Evolutionary conservation across 2,329 filamentous ascomycete species (phyloP), one percentile per base, ranked within the genome.

Genomic region (Neonectria coccinea): DNA sequence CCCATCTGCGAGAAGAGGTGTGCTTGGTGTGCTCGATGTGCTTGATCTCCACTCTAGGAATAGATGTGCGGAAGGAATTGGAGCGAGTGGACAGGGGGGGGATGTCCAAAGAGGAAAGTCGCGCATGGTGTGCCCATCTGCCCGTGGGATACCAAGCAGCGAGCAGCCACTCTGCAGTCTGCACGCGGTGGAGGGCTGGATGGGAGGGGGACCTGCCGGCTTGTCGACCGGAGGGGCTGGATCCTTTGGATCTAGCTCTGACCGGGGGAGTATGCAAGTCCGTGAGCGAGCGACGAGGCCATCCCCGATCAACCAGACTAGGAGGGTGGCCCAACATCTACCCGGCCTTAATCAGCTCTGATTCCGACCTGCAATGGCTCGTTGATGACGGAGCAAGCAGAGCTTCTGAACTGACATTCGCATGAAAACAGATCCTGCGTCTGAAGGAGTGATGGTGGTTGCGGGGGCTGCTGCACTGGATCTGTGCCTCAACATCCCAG

Each of bases 101-200:
- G 41, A 56, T 11, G 36, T 70, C 67, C 59, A 71, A 73, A 74
- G 58, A 66, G 73, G 73, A 74, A 74, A 74, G 71, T 74, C 73
- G 69, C 73, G 71, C 73, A 74, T 72, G 65, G 70, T 73, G 70
- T 70, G 72, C 70, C 72, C 72, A 73, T 73, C 65, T 67, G 56
- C 65, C 67, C 64, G 63, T 70, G 67, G 64, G 68, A 68, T 66
- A 53, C 61, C 65, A 65, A 62, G 47, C 29, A 51, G 11, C 48
- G n/a, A 57, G 68, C 66, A 71, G 63, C 67, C 71, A 72, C 56
- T 73, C 69, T 73, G 66, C 65, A 67, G 63, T 51, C 48, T 51
- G 70, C 64, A 68, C 55, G 48, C 31, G 44, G 54, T 20, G 22
- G 42, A 42, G 50, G 50, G 33, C 45, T 12, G 10, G 31, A 33